phyloP scores from a whole-genome alignment of 176 grass and related monocot species.

The Bonia amplexicaulis region DNA sequence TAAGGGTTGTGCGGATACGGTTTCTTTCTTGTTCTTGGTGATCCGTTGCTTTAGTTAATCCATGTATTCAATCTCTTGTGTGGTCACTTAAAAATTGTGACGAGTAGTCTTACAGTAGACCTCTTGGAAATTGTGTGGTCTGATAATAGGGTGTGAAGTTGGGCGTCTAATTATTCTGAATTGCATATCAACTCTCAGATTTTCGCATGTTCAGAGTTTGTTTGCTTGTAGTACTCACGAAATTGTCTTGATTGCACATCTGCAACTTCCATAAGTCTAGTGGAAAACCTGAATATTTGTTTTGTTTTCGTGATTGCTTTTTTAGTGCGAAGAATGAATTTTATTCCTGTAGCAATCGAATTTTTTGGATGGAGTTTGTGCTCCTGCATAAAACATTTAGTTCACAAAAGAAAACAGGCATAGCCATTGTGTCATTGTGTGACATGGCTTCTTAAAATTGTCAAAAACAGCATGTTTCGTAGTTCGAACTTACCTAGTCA shows the following conservation, averaged over 20 bases:
- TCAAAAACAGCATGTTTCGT: background rate
- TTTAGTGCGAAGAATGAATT: background rate
- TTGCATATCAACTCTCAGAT: background rate
- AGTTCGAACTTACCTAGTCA: background rate
- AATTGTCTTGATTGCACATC: background rate
- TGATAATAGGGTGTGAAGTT: background rate
- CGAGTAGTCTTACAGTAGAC: constrained; percentile 1
- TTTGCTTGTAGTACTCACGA: background rate
- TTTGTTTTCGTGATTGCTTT: background rate
- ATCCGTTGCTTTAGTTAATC: background rate
- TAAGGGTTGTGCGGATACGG: background rate
- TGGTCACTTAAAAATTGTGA: background rate
- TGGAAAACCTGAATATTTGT: background rate
- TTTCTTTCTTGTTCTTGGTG: background rate
- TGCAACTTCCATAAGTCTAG: background rate
- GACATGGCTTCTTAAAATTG: background rate
- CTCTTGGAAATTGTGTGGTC: background rate
- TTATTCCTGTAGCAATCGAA: background rate
- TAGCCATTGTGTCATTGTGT: background rate
- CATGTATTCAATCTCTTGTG: background rate
- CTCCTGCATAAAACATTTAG: background rate
- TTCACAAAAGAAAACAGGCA: background rate
- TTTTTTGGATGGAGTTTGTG: background rate
- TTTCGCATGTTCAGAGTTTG: background rate
- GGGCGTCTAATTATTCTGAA: background rate